Percentiles rank a stretch among this genome's conserved stretches.
phyloP scores from a whole-genome alignment of 306 rosid species.

The Datisca glomerata region DNA sequence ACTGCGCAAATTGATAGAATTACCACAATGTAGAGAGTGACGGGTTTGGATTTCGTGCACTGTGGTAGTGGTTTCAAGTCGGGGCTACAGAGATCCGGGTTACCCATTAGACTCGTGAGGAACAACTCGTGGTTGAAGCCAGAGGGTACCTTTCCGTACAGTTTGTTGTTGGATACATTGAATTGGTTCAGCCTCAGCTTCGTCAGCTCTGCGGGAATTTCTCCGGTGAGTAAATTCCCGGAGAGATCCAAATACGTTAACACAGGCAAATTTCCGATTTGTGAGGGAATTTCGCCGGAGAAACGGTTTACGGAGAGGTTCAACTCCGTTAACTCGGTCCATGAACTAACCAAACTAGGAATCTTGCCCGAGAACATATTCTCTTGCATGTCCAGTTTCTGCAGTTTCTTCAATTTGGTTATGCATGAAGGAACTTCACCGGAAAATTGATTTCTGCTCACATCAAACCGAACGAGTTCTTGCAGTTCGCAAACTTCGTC shows the following conservation, averaged over 20 bases:
- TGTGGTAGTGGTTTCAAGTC: constrained; percentile 27
- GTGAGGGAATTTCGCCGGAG: constrained; percentile 46
- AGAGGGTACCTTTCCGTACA: constrained; percentile 51
- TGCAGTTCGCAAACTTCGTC: constrained; percentile 31
- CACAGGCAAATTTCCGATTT: constrained; percentile 39
- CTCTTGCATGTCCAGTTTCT: constrained; percentile 49
- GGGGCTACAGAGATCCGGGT: constrained; percentile 52
- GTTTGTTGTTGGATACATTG: constrained; percentile 47
- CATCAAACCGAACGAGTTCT: constrained; percentile 25
- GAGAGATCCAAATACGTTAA: constrained; percentile 64
- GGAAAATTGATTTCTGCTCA: constrained; percentile 36
- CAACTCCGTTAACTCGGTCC: constrained; percentile 45
- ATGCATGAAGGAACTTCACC: constrained; percentile 53
- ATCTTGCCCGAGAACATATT: constrained; percentile 46
- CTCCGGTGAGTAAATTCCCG: constrained; percentile 38
- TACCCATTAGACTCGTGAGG: constrained; percentile 31
- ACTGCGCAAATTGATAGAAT: constrained; percentile 18
- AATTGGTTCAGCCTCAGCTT: constrained; percentile 47
- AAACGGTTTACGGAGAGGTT: constrained; percentile 47
- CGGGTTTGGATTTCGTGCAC: constrained; percentile 33
- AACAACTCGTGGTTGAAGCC: constrained; percentile 28
- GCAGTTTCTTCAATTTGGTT: constrained; percentile 36
- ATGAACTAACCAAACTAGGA: constrained; percentile 33
- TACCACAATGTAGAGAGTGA: constrained; percentile 16
- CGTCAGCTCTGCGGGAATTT: constrained; percentile 47